Conservation (phyloP, 169 alveolate genomes). For the Plasmodium gonderi region DNA sequence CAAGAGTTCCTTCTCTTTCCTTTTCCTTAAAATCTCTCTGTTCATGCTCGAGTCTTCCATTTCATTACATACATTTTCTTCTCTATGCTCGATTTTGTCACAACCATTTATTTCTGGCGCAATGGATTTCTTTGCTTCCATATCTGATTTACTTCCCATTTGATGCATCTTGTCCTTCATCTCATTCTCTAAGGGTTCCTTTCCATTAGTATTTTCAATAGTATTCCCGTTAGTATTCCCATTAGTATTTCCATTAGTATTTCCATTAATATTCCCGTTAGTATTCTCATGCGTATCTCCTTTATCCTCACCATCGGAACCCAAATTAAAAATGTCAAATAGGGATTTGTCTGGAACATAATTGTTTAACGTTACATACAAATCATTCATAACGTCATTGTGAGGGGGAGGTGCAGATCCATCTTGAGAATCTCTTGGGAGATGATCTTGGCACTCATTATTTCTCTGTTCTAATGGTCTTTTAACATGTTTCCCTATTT, state of each 20-base stretch:
- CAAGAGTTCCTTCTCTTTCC: slow-evolving; percentile 45
- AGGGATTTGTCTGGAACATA: slow-evolving; percentile 56
- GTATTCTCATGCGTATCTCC: background rate
- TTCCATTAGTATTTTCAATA: no score
- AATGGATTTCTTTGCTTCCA: background rate
- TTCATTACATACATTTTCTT: background rate
- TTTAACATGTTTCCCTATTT: background rate
- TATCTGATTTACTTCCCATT: background rate
- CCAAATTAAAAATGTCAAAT: slow-evolving; percentile 37
- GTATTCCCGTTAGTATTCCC: no score
- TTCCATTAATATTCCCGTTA: no score
- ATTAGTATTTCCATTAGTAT: no score
- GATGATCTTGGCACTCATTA: background rate
- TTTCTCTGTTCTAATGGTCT: background rate
- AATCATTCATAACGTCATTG: slow-evolving; percentile 9
- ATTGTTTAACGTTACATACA: slow-evolving; percentile 30
- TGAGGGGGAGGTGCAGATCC: background rate
- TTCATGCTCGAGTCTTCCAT: background rate
- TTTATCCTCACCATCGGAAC: background rate
- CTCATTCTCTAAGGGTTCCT: no score
- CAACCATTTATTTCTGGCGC: background rate
- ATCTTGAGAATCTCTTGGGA: background rate
- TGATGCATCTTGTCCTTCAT: background rate
- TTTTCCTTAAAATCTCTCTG: slow-evolving; percentile 24
- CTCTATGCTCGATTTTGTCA: background rate